A percentile compares a stretch with the other conserved stretches of the same genome.
Conservation (phyloP, 495 filamentous ascomycete species). For the Cercophora scortea region DNA sequence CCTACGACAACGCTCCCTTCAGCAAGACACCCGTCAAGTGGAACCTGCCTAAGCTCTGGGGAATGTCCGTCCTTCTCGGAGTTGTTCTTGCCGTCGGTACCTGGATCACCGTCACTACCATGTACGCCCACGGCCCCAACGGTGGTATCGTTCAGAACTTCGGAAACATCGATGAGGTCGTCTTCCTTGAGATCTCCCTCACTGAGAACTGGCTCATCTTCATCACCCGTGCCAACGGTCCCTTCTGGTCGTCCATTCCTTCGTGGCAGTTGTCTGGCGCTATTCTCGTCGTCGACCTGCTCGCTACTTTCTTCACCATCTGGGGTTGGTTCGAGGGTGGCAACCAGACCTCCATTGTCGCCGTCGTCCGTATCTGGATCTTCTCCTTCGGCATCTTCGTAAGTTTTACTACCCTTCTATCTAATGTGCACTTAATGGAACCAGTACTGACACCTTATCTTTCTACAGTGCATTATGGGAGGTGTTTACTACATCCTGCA, state of each 20-base stretch:
- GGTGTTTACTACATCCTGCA: conserved; percentile 69
- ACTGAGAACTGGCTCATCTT: conserved; percentile 97
- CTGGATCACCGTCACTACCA: conserved; percentile 77
- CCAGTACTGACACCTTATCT: background rate
- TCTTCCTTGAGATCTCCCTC: conserved; percentile 86
- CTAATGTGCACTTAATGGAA: conserved; percentile 23
- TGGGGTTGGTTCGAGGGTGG: conserved; percentile 68
- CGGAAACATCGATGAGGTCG: conserved; percentile 69
- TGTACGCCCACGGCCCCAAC: conserved; percentile 54
- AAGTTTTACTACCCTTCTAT: conserved; percentile 53
- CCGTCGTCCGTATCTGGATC: conserved; percentile 81
- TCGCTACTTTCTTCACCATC: conserved; percentile 75
- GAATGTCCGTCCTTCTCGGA: conserved; percentile 77
- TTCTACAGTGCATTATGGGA: conserved; percentile 29
- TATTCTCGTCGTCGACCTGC: conserved; percentile 69
- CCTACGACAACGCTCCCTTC: conserved; percentile 89
- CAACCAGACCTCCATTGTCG: conserved; percentile 60
- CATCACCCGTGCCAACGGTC: conserved; percentile 78
- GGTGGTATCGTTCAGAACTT: conserved; percentile 84
- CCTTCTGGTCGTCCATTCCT: conserved; percentile 77
- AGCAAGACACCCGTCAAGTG: conserved; percentile 84
- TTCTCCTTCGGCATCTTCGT: conserved; percentile 77
- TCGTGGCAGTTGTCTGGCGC: conserved; percentile 74
- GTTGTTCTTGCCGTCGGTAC: conserved; percentile 71
- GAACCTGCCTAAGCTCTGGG: conserved; percentile 90